phyloP scores from a whole-genome alignment of 345 rosid genomes.

The Passiflora organensis region DNA sequence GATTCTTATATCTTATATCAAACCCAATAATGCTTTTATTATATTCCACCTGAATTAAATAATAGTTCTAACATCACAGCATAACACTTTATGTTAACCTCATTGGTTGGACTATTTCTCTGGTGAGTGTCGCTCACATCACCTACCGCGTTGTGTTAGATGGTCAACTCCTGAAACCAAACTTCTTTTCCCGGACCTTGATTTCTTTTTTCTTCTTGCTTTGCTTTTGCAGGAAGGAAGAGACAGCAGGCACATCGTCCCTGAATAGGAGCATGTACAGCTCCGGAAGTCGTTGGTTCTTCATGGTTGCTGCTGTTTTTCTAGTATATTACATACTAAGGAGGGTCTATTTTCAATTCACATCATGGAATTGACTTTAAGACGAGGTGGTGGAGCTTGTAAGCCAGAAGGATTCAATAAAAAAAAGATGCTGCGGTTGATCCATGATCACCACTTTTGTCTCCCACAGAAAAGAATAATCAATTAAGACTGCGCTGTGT shows the following conservation, averaged over 20 bases:
- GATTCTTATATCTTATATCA: too few species aligned
- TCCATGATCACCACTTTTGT: too few species aligned
- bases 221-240: constrained; percentile 20
- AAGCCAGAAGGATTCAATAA: not conserved
- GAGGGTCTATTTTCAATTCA: constrained; percentile 20
- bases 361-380: not conserved
- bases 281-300: constrained; percentile 20
- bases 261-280: not conserved
- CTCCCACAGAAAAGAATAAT: too few species aligned
- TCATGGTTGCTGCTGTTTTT: constrained; percentile 18
- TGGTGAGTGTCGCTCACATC: not conserved
- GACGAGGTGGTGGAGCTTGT: not conserved
- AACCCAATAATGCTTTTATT: too few species aligned
- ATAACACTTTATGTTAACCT: not conserved
- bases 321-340: constrained; percentile 24
- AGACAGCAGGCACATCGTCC: not conserved
- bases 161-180: constrained; percentile 1
- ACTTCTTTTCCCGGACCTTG: not conserved
- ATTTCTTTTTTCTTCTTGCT: not conserved
- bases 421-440: too few species aligned
- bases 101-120: not conserved
- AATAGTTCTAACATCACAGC: too few species aligned
- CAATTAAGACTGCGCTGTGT: too few species aligned
- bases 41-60: too few species aligned
- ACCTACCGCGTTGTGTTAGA: not conserved